A percentile compares a stretch with the other conserved stretches of the same genome.
Evolutionary conservation across 2,329 filamentous ascomycete genomes (phyloP).

Genomic region (Chalaropsis ovoidea): DNA sequence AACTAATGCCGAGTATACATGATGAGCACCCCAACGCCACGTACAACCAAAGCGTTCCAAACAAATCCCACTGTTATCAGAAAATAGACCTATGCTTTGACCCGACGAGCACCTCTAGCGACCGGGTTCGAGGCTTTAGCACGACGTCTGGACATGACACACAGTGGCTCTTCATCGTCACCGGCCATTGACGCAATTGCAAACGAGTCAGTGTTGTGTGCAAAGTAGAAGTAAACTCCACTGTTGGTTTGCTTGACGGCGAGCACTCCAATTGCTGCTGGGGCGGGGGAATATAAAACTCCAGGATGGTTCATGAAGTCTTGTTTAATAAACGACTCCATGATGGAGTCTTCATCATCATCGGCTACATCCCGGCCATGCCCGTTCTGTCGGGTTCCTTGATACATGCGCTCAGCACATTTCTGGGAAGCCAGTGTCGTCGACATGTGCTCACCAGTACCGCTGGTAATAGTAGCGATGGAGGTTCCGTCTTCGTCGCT

Average conservation of each 20-base stretch:
- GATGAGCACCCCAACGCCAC: constrained; percentile 1
- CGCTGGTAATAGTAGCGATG: constrained; percentile 81
- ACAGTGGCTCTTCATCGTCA: constrained; percentile 61
- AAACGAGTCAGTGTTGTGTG: constrained; percentile 86
- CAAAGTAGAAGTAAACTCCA: constrained; percentile 80
- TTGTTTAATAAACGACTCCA: constrained; percentile 67
- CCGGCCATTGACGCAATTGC: constrained; percentile 83
- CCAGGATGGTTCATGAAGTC: constrained; percentile 92
- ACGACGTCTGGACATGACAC: constrained; percentile 53
- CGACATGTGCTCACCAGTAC: constrained; percentile 96
- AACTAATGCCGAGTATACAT: constrained; percentile 1
- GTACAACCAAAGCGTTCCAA: neutral
- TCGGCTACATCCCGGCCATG: constrained; percentile 55
- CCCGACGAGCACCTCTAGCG: constrained; percentile 46
- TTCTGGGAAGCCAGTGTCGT: constrained; percentile 83
- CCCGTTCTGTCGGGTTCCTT: constrained; percentile 49
- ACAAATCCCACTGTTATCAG: constrained; percentile 23
- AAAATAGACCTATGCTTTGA: constrained; percentile 28
- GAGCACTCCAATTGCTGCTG: constrained; percentile 84
- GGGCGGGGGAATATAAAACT: constrained; percentile 65
- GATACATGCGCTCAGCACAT: constrained; percentile 77
- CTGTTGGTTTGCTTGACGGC: constrained; percentile 71
- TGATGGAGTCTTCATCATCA: constrained; percentile 63
- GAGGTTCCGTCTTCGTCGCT: constrained; percentile 58
- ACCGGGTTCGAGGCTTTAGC: constrained; percentile 53